Conservation (phyloP, 768 basidiomycete genomes). For the Boletus eberwhitei region DNA sequence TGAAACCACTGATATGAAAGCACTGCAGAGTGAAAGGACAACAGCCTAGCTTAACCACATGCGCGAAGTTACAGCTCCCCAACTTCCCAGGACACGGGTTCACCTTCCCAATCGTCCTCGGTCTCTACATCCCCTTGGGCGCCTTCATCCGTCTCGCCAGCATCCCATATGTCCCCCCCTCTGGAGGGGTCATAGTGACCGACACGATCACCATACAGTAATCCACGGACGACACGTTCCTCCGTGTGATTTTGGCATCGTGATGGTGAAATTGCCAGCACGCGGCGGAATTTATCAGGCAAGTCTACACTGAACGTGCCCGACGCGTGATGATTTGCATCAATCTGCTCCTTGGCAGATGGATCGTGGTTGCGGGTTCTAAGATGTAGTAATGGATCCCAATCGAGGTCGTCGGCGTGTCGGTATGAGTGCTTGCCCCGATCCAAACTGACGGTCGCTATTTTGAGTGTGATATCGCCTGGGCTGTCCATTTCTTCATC, state of each 20-base stretch:
- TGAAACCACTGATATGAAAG: constrained; percentile 31
- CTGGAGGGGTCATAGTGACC: constrained; percentile 57
- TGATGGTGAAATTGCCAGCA: constrained; percentile 58
- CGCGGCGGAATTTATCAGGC: constrained; percentile 61
- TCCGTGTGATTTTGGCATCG: constrained; percentile 40
- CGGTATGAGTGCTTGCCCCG: constrained; percentile 9
- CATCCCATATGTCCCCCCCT: constrained; percentile 75
- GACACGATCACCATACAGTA: constrained; percentile 57
- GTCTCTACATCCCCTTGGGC: constrained; percentile 44
- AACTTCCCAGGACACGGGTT: constrained; percentile 78
- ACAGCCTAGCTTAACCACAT: constrained; percentile 29
- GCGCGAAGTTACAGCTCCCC: constrained; percentile 57
- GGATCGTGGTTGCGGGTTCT: constrained; percentile 24
- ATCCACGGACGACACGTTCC: constrained; percentile 53
- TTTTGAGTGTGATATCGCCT: constrained; percentile 20
- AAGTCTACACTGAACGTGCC: constrained; percentile 52
- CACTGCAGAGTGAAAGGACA: constrained; percentile 30
- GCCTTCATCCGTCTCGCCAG: constrained; percentile 56
- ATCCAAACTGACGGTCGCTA: constrained; percentile 13
- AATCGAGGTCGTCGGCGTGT: constrained; percentile 21
- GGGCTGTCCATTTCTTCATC: constrained; percentile 23
- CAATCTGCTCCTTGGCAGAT: constrained; percentile 10
- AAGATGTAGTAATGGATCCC: constrained; percentile 30
- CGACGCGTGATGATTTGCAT: constrained; percentile 34
- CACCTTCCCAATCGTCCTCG: constrained; percentile 72